These are phyloP conservation scores for Aspergillus heteromorphus DNA, from an alignment of 495 filamentous ascomycete species.

Conservation along the genomic window DNA sequence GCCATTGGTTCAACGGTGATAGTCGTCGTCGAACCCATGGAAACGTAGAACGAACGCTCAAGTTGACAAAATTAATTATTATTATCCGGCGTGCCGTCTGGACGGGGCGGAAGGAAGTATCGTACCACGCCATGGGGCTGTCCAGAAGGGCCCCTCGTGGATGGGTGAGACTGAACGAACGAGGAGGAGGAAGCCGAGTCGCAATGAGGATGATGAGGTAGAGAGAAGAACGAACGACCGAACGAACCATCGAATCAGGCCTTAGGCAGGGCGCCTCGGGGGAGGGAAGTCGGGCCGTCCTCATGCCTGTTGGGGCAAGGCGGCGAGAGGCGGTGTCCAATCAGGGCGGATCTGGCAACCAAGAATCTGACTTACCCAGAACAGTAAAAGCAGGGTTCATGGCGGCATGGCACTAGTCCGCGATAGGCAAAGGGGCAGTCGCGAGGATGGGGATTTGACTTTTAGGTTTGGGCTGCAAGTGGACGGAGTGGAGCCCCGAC, in stretches of 20 bases:
- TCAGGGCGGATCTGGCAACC: background rate
- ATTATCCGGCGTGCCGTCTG: too few relatives aligned
- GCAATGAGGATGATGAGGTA: background rate
- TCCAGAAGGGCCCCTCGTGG: too few relatives aligned
- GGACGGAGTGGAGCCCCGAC: slow-evolving; percentile 4
- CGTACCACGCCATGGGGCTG: too few relatives aligned
- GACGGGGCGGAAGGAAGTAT: too few relatives aligned
- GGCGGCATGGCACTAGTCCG: background rate
- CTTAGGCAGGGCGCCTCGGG: background rate
- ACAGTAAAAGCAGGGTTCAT: slow-evolving; percentile 15
- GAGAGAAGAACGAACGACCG: background rate
- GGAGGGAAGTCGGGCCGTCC: background rate
- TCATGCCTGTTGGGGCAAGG: background rate
- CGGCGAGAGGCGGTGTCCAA: background rate
- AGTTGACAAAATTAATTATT: too few relatives aligned
- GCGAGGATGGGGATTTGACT: slow-evolving; percentile 8
- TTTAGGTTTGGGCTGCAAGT: slow-evolving; percentile 15
- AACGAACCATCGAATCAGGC: background rate
- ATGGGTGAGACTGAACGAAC: too few relatives aligned
- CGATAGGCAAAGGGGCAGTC: slow-evolving; percentile 4
- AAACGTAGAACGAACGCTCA: too few relatives aligned
- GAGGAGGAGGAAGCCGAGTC: background rate
- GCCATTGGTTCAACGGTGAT: too few relatives aligned
- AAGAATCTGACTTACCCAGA: slow-evolving; percentile 11
- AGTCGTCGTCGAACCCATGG: too few relatives aligned